Base-by-base conservation (phyloP, 139 green algal genomes). In the Monoraphidium neglectum region DNA sequence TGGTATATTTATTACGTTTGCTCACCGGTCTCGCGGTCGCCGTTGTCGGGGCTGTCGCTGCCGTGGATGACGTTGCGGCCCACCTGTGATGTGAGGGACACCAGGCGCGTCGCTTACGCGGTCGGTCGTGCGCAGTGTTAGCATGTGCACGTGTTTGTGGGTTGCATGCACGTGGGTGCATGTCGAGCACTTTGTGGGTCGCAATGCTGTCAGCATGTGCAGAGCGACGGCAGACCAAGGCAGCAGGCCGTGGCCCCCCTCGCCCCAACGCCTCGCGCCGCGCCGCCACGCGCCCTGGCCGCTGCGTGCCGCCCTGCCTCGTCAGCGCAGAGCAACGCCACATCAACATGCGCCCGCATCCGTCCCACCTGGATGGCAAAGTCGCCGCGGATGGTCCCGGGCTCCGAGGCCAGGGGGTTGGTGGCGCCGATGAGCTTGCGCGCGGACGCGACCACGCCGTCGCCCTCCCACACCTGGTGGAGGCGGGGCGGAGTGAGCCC, bases 51-150 rank as follows among this genome's bases (percentile, higher is more conserved):
- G 51, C 77, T 90, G 85, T 98, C 95, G 36, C 83, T 93, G 68
- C 95, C 95, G 77, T 99, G 95, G 51, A 99, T 89, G 12, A 99
- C 92, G 81, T 99, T 99, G 72, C 95, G 86, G 38, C 96, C 96
- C 18, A 97, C 90, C 73, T 98, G 85, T 21, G 51, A 60, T 60
- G 51, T 60, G 51, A 60, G 51, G 18, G 51, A 18, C 51, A 18
- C 18, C 51, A 60, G 18, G 21, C 51, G 51, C 51, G 21, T 18
- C 51, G 51, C 21, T 21, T 21, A 60, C 51, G 21, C 21, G 51
- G 18, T 60, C 51, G 18, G 51, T 21, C 51, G 21, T 21, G 18
- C 51, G 32, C 63, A 33, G 33, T 15, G 18, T 63, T 0, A 8
- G 23, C 8, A 30, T 26, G 24, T 21, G 23, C 28, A 13, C 24